Evolutionary conservation across 2,329 filamentous ascomycete genomes (phyloP), one percentile per base, ranked within the genome.

Genomic region (Pseudogymnoascus sp.): DNA sequence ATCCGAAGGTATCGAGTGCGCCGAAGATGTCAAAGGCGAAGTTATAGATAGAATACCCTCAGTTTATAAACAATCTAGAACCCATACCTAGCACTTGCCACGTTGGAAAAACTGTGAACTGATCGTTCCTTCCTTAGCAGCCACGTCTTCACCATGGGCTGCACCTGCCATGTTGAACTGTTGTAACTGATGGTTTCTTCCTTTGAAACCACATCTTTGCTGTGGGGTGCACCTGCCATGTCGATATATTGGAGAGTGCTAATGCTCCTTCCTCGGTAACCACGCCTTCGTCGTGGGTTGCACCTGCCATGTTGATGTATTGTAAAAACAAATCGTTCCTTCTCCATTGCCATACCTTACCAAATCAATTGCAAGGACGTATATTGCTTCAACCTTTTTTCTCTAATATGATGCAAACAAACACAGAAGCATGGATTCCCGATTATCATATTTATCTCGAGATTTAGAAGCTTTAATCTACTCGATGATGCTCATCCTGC

Each of bases 1-100:
- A 60, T 14, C 58, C 58, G 3, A 60, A 19, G 19, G 58, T 60
- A 38, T 38, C 35, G 5, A 60, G 58, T 39, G 58, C 58, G n/a
- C 58, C 58, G 19, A 60, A 60, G 21, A 60, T 38, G 4, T 38
- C 58, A 41, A 60, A 38, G 33, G 35, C 58, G 26, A 60, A 60
- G 58, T 29, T 60, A 19, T 60, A 60, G 58, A 60, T 38, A 38
- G 19, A 60, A 38, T 39, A 39, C 29, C 29, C 49, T 21, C 3
- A 33, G 16, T 21, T 31, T 21, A 55, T 55, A 33, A 52, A 52
- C 49, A 55, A 55, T 33, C 8, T 3, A 55, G 16, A 55, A 55
- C 23, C 21, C 11, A 12, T 33, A 33, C 11, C 29, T 55, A 33
- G n/a, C 49, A 21, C 49, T 55, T 33, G n/a, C 26, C 26, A 16